Evolutionary conservation across 345 rosid species (phyloP), one percentile per base, ranked within the genome.

Genomic region (Linum lewisii): DNA sequence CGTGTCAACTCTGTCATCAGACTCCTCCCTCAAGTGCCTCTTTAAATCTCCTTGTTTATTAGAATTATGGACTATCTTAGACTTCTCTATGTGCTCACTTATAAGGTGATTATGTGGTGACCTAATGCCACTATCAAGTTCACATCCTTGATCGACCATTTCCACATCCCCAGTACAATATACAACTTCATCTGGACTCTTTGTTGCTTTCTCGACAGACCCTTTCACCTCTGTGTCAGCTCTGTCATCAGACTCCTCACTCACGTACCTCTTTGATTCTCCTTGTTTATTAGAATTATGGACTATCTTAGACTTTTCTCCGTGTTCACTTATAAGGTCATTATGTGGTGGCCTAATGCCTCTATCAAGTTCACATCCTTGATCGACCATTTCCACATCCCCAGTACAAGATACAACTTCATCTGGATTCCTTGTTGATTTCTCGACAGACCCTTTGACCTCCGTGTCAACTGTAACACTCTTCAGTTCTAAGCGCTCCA

Each of bases 371-470:
- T 16, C 47, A 42, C 47, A 42, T 42, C 13, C 47, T 42, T 42
- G 47, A 42, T 13, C 34, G 52, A 49, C 64, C 52, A 47, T 55
- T 61, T 24, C 47, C 15, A 42, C 47, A 11, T 63, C 62, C 56
- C 18, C 26, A 20, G 53, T 63, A 64, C 55, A 60, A 63, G 54
- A 52, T 66, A 21, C 62, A 7, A 34, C 36, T 19, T 75, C 68
- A 54, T 60, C 66, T 13, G 13, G 49, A 42, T 16, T 4, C 47
- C 18, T 42, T 16, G 47, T 42, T 42, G 47, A 14, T 42, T 4
- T 11, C 47, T 42, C 47, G 18, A 11, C 4, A 42, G 14, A 42
- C 15, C 13, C 15, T 42, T 42, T 42, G 15, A 11, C 47, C 34
- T 29, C 7, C 7, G 34, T 29, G 47, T 42, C 16, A 42, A 42